A percentile compares a stretch with the other conserved stretches of the same genome.
phyloP scores from a whole-genome alignment of 192 early-diverging fungal species.

The Coemansia sp. region DNA sequence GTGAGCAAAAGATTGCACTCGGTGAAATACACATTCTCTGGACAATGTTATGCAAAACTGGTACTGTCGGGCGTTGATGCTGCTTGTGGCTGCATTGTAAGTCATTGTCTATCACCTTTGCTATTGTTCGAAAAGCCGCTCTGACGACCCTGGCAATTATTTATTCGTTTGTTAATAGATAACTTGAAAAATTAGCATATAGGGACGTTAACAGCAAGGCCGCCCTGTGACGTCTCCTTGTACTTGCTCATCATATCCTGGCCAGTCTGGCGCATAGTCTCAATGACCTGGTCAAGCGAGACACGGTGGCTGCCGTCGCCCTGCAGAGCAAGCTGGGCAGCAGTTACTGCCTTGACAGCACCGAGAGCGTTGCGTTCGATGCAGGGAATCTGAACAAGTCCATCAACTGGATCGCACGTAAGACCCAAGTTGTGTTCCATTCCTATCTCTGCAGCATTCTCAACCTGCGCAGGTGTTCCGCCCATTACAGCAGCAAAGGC shows the following conservation, averaged over 20 bases:
- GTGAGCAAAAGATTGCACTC: too few species aligned
- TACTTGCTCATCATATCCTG: constrained; percentile 93
- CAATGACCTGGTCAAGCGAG: constrained; percentile 92
- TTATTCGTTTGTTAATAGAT: too few species aligned
- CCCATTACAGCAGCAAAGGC: constrained; percentile 97
- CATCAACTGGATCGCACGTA: constrained; percentile 87
- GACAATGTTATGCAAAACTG: too few species aligned
- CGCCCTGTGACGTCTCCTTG: constrained; percentile 94
- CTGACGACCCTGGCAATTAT: too few species aligned
- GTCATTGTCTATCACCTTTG: too few species aligned
- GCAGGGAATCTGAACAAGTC: constrained; percentile 94
- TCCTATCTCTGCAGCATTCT: constrained; percentile 95
- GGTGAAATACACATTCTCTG: too few species aligned
- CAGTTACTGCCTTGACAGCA: constrained; percentile 94
- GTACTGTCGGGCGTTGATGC: too few species aligned
- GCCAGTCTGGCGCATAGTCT: constrained; percentile 92
- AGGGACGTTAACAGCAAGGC: constrained; percentile 89
- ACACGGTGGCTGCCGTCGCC: constrained; percentile 90
- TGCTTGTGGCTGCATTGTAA: too few species aligned
- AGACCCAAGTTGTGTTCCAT: constrained; percentile 88
- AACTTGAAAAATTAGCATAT: constrained; percentile 51
- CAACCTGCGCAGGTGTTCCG: constrained; percentile 82
- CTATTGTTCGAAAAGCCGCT: too few species aligned
- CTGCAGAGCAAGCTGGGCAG: constrained; percentile 91
- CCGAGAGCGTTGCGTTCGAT: constrained; percentile 94